These are phyloP conservation scores for Balakata baccata DNA, from an alignment of 345 rosid species.

Conservation along the genomic window DNA sequence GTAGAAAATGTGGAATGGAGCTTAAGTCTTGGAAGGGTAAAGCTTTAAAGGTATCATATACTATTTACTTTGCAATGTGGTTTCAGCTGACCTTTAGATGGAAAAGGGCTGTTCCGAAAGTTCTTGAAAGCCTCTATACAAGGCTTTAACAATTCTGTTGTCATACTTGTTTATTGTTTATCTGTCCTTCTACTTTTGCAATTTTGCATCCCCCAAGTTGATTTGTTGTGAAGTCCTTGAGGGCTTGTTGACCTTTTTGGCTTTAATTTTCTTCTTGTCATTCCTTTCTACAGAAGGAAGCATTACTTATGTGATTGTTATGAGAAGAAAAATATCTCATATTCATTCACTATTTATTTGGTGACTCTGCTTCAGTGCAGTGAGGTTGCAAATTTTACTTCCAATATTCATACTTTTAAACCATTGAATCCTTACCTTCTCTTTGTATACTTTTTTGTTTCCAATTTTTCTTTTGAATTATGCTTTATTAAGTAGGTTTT, in stretches of 20 bases:
- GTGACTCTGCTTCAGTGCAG: background rate
- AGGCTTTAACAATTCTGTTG: background rate
- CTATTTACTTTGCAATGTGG: background rate
- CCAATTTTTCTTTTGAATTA: background rate
- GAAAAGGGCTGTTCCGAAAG: too few species aligned
- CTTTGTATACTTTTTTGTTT: background rate
- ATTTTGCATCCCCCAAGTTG: background rate
- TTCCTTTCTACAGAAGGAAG: too few species aligned
- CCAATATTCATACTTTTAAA: background rate
- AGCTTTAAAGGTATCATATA: background rate
- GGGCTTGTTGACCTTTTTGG: too few species aligned
- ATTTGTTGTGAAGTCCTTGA: background rate
- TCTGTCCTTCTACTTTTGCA: background rate
- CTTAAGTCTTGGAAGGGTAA: background rate
- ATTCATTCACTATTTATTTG: background rate
- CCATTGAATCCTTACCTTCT: background rate
- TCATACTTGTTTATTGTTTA: background rate
- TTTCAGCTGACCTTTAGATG: background rate
- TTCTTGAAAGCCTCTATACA: background rate
- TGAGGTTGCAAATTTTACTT: background rate
- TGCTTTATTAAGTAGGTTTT: background rate
- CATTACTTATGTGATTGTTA: background rate
- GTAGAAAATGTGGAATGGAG: background rate
- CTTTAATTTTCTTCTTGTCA: too few species aligned
- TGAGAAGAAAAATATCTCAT: background rate